Percentiles rank a stretch among this genome's conserved stretches.
These are phyloP conservation scores for Gossypium davidsonii DNA, from an alignment of 441 rosid species.

Conservation along the genomic window DNA sequence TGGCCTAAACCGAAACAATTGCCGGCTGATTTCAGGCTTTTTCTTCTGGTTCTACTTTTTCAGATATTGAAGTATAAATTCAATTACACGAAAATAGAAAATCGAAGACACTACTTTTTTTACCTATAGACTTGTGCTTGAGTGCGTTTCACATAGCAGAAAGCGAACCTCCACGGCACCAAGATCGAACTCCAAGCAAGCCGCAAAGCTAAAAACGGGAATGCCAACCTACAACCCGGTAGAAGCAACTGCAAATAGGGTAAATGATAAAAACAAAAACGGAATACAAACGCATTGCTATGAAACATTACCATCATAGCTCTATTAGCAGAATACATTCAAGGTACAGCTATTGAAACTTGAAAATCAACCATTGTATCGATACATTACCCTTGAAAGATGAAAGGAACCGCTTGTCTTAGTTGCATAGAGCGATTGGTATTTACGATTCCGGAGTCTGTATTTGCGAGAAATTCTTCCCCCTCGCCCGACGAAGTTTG, in stretches of 20 bases:
- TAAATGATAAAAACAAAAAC: neutral
- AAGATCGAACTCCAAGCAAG: conserved; percentile 38
- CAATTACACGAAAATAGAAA: neutral
- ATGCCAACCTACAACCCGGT: conserved; percentile 41
- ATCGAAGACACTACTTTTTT: conserved; percentile 11
- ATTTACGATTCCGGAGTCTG: neutral
- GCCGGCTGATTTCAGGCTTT: neutral
- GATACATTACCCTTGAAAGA: conserved; percentile 40
- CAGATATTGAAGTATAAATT: neutral
- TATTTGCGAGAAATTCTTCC: conserved; percentile 15
- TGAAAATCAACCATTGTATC: neutral
- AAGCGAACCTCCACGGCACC: conserved; percentile 36
- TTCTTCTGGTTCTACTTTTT: neutral
- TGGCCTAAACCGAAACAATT: neutral
- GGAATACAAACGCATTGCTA: neutral
- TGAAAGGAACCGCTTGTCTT: conserved; percentile 22
- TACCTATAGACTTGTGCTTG: conserved; percentile 44
- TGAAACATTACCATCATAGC: neutral
- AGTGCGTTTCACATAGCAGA: conserved; percentile 33
- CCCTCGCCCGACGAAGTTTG: neutral
- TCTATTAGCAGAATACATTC: neutral
- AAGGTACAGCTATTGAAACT: neutral
- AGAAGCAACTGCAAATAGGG: neutral
- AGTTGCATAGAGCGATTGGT: conserved; percentile 12
- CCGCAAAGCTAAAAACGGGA: conserved; percentile 46